Base-by-base conservation (phyloP, 441 rosid genomes). In the Bocquillonia castaneifolia region DNA sequence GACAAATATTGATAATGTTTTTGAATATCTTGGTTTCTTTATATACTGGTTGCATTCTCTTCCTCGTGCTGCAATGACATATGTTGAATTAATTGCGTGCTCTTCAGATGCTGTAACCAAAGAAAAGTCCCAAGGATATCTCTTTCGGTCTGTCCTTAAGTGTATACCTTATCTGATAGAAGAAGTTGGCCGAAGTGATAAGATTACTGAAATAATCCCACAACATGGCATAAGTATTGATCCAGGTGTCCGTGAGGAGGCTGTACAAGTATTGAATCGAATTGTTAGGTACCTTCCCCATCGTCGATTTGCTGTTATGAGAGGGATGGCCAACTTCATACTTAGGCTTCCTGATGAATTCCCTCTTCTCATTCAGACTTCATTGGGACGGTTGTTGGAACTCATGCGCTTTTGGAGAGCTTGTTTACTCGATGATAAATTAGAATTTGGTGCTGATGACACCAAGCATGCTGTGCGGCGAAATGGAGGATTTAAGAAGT, bases 201-300 rank as follows among this genome's bases (percentile, higher is more conserved):
- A 90, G 87, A 90, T 95, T 67, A 85, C 99, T 32, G 99, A 95
- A 83, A 90, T 95, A 76, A 95, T 95, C 81, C 99, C 99, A 73
- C 96, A 92, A 80, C 98, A 95, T 75, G 99, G 99, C 59, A 90
- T 95, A 79, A 92, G 98, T 80, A 86, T 92, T 66, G 99, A 95
- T 81, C 98, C 99, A 67, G 98, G 99, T 56, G 99, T 95, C 55
- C 99, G 99, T 51, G 99, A 92, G 81, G 99, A 95, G 86, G 99
- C 99, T 53, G 99, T 89, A 48, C 99, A 86, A 81, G 97, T 92
- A 34, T 80, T 95, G 84, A 95, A 90, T 83, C 85, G 99, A 72
- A 85, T 92, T 78, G 96, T 95, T 63, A 86, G 91, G 72, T 84
- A 79, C 80, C 94, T 92, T 80, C 95, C 97, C 32, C 96, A 85